Evolutionary conservation across 345 rosid species (phyloP).

Genomic region (Linum trigynum): DNA sequence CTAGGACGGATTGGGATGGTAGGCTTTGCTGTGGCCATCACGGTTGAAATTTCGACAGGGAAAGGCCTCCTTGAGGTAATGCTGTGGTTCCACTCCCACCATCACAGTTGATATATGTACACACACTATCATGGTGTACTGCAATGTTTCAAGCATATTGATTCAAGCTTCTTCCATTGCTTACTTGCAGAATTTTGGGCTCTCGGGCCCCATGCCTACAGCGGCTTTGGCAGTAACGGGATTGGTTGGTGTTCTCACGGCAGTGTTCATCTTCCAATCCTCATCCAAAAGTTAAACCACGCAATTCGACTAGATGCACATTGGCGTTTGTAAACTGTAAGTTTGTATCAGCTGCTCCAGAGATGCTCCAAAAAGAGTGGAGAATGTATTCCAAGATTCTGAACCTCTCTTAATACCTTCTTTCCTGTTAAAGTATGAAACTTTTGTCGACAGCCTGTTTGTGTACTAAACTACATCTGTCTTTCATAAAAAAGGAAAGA

Average conservation of each 20-base stretch:
- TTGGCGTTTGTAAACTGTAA: constrained; percentile 10
- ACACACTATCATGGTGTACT: background rate
- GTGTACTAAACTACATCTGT: too few species aligned
- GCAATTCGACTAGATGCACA: background rate
- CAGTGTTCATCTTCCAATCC: constrained; percentile 86
- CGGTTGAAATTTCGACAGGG: constrained; percentile 71
- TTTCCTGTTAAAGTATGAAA: too few species aligned
- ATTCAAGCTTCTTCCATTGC: background rate
- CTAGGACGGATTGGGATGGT: constrained; percentile 87
- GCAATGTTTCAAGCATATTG: background rate
- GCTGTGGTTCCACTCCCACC: too few species aligned
- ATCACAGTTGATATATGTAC: background rate
- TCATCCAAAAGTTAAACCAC: constrained; percentile 50
- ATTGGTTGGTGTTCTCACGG: constrained; percentile 64
- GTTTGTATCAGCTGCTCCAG: too few species aligned
- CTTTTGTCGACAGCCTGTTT: too few species aligned
- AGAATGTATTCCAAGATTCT: too few species aligned
- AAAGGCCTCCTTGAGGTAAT: constrained; percentile 85
- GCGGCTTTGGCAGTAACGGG: constrained; percentile 81
- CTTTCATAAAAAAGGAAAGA: too few species aligned
- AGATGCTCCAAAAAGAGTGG: background rate
- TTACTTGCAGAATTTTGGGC: constrained; percentile 72
- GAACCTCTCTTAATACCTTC: too few species aligned
- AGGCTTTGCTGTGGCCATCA: constrained; percentile 72
- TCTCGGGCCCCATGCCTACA: constrained; percentile 60